Base-by-base conservation (phyloP, 495 filamentous ascomycete species). In the Daldinia caldariorum region DNA sequence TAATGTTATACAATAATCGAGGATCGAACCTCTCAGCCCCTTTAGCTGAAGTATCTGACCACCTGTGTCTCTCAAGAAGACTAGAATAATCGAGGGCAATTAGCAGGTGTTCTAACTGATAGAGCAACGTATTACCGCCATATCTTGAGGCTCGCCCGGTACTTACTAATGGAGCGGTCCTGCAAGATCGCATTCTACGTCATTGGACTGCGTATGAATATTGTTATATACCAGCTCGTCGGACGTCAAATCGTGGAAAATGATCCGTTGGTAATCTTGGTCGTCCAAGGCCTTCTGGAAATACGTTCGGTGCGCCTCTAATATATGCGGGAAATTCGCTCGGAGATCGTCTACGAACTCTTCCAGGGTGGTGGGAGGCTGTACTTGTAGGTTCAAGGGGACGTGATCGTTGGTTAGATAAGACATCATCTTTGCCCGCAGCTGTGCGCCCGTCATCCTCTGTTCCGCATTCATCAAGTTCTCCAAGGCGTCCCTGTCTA, bases 221-320 rank as follows among this genome's bases (percentile, higher is more conserved):
- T 64, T 45, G 2, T 61, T 18, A 0, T 63, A 8, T 22, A 79
- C 47, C 3, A 79, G 62, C 61, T 81, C 79, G 51, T 79, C 76
- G 0, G 76, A 79, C 29, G 77, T 79, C 31, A 76, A 0, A 4
- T 63, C 72, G 13, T n/a, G 0, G 8, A 78, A 72, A 0, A 80
- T 0, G 9, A 67, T 4, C 0, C 76, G 71, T 37, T 81, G 79
- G 16, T 66, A 81, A 32, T 79, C 71, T 34, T 75, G 67, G 65
- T 81, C 79, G 13, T 71, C 62, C 6, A 67, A 49, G n/a, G 65
- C 47, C 47, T 50, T 59, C 0, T 58, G 8, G 6, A 77, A n/a
- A 50, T 67, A 75, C 7, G 14, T 51, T 6, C 18, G 7, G 22
- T 77, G 69, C 10, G 65, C 58, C 0, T 53, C 4, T 7, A 29